Evolutionary conservation across 495 filamentous ascomycete species (phyloP), one percentile per base, ranked within the genome.

Genomic region (Sporormia fimetaria): DNA sequence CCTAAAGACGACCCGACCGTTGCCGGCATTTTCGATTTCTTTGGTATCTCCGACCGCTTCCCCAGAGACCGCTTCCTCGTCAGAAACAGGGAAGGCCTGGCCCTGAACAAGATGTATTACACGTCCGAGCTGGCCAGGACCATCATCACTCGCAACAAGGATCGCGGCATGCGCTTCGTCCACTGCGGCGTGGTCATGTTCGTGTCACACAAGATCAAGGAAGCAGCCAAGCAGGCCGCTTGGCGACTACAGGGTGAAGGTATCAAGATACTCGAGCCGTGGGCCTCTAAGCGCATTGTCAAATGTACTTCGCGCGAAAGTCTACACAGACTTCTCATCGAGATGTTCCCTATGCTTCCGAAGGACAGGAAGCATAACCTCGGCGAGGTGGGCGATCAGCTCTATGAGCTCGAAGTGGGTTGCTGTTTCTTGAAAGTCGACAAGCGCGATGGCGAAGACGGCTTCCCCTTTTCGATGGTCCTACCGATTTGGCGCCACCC

Each of bases 161-260:
- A 81, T 17, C 77, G 77, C 10, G 85, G 87, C 18, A 77, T 96
- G 61, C 93, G 86, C 62, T 95, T 98, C 57, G 80, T 96, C 26
- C 90, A 98, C 62, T 87, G 81, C 42, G 90, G 90, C 44, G 84
- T 98, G 20, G 93, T 93, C 65, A 94, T 95, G 78, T 96, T 94
- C 60, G 84, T 96, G 61, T 90, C 88, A 64, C 90, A 98, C 56
- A 87, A 96, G 52, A 81, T 82, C 0, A 88, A 94, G 50, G 78
- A 74, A 18, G 74, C 71, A 29, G 79, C 81, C 28, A 80, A 87
- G 14, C 93, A 41, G 20, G 22, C 35, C 11, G 21, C 76, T 24
- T 98, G 90, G 90, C 75, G 90, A 12, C 88, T 98, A 50, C 90
- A 98, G 69, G 82, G 75, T 15, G 90, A 98, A 58, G 90, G 90